Evolutionary conservation across 2,329 filamentous ascomycete genomes (phyloP).

Genomic region (Penicillium thymicola): DNA sequence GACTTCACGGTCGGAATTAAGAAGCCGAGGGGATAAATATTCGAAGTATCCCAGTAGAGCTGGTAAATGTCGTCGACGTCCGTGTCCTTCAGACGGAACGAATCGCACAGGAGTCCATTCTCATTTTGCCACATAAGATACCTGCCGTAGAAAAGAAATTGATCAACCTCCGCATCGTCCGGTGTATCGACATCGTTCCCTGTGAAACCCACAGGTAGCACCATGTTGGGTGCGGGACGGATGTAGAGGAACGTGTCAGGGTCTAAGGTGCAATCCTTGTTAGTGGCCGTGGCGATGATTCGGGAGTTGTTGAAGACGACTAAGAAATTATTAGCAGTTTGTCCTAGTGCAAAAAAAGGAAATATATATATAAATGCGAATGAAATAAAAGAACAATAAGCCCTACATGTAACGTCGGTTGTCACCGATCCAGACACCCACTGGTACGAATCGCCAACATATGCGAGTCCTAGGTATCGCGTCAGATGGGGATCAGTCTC

Average conservation of each 20-base stretch:
- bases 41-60: conserved; percentile 20
- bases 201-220: conserved; percentile 19
- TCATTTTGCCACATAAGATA: conserved; percentile 19
- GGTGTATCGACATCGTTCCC: conserved; percentile 11
- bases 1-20: conserved; percentile 10
- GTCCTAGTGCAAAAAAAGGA: no score
- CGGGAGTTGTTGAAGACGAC: conserved; percentile 11
- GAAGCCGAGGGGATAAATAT: conserved; percentile 14
- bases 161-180: conserved; percentile 3
- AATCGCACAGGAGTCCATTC: conserved; percentile 10
- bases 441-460: conserved; percentile 16
- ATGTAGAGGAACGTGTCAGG: conserved; percentile 16
- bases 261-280: conserved; percentile 13
- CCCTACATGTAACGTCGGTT: conserved; percentile 19
- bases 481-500: neutral
- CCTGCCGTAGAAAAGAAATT: conserved; percentile 19
- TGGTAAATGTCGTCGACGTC: conserved; percentile 17
- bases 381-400: neutral
- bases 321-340: neutral
- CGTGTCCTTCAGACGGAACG: conserved; percentile 19
- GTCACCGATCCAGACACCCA: conserved; percentile 17
- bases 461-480: conserved; percentile 12
- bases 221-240: conserved; percentile 10
- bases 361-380: neutral
- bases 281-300: conserved; percentile 14